These are phyloP conservation scores for Dendrobium catenatum DNA, from an alignment of 106 monocot species.

Conservation along the genomic window DNA sequence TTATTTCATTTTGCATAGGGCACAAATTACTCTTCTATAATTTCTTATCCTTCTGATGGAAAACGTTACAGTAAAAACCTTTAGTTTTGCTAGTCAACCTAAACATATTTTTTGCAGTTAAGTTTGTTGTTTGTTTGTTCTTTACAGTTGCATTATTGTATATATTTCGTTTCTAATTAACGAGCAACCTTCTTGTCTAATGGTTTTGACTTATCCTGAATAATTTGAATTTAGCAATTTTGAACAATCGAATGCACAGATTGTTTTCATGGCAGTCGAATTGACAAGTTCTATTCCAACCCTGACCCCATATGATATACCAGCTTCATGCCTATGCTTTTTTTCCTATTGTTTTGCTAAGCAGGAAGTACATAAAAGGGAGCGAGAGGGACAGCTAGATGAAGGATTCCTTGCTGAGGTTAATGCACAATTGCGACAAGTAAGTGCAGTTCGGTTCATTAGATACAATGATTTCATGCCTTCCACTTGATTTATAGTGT, in stretches of 20 bases:
- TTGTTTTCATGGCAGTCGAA: background rate
- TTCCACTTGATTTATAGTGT: background rate
- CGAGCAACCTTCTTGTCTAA: background rate
- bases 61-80: background rate
- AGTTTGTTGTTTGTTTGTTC: background rate
- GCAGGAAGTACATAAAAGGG: slow-evolving; percentile 62
- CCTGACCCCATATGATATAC: background rate
- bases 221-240: background rate
- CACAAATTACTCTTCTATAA: too few species aligned
- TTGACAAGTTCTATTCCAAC: background rate
- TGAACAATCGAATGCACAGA: background rate
- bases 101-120: background rate
- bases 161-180: background rate
- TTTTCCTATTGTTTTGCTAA: background rate
- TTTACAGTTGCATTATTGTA: background rate
- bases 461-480: background rate
- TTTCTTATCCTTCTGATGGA: too few species aligned
- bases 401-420: slow-evolving; percentile 95
- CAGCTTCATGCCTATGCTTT: background rate
- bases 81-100: background rate
- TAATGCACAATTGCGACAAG: slow-evolving; percentile 90
- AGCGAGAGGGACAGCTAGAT: slow-evolving; percentile 80
- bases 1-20: too few species aligned
- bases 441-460: slow-evolving; percentile 20
- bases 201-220: background rate